Percentiles rank a stretch among this genome's conserved stretches.
These are phyloP conservation scores for Pelargonium citronellum DNA, from an alignment of 441 rosid species.

Conservation along the genomic window DNA sequence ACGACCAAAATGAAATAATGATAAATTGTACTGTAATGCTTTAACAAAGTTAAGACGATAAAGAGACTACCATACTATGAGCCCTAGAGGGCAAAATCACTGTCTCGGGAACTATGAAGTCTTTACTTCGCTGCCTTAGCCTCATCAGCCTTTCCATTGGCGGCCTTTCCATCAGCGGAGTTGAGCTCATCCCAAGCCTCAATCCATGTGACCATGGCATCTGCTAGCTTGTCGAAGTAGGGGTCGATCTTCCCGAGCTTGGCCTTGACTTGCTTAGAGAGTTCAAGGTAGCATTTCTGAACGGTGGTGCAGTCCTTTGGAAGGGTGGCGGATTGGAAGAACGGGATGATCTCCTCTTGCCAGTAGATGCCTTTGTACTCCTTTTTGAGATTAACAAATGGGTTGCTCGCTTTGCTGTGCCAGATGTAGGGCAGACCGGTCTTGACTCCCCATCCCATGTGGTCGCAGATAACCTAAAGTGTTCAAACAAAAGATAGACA, in stretches of 20 bases:
- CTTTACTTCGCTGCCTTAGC: background rate
- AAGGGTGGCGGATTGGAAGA: constrained; percentile 68
- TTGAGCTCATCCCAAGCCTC: constrained; percentile 96
- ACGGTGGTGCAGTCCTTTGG: constrained; percentile 77
- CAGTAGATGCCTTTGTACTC: constrained; percentile 37
- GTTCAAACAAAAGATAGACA: background rate
- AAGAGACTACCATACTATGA: too few species aligned
- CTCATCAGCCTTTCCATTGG: background rate
- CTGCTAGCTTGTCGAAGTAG: constrained; percentile 82
- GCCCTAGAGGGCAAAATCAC: too few species aligned
- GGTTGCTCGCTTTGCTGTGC: constrained; percentile 97
- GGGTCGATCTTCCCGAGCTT: constrained; percentile 71
- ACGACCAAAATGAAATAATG: too few species aligned
- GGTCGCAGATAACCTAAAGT: constrained; percentile 81
- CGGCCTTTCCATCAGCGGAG: constrained; percentile 25
- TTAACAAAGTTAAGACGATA: too few species aligned
- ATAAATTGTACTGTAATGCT: too few species aligned
- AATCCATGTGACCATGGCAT: constrained; percentile 95
- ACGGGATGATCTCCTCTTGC: constrained; percentile 98
- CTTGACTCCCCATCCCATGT: constrained; percentile 80
- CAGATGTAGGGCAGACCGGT: constrained; percentile 89
- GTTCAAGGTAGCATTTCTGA: constrained; percentile 81
- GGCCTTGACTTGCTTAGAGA: constrained; percentile 71
- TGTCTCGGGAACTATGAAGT: background rate
- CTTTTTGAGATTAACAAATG: constrained; percentile 42